A percentile compares a stretch with the other conserved stretches of the same genome.
These are phyloP conservation scores for Pistacia integerrima DNA, from an alignment of 345 rosid genomes.

Conservation along the genomic window DNA sequence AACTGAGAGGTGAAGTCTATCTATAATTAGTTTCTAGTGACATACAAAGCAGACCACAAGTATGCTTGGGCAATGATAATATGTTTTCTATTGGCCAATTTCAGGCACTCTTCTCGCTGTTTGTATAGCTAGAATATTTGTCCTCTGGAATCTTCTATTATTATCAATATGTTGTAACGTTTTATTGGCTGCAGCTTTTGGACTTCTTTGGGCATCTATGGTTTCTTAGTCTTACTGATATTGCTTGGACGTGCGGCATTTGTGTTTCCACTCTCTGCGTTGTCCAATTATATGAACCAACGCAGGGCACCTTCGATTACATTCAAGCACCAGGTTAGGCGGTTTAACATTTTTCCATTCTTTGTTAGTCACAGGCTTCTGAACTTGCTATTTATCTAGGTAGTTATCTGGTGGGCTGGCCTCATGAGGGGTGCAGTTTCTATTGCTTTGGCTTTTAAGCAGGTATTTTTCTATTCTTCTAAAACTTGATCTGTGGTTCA, in stretches of 20 bases:
- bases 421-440: constrained; percentile 95
- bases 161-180: background rate
- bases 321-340: constrained; percentile 67
- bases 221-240: constrained; percentile 54
- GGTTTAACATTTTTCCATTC: background rate
- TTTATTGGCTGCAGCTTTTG: constrained; percentile 45
- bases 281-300: constrained; percentile 66
- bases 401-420: constrained; percentile 96
- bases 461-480: constrained; percentile 43
- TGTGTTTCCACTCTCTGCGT: constrained; percentile 74
- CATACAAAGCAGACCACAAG: background rate
- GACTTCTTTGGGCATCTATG: constrained; percentile 47
- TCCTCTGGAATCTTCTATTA: background rate
- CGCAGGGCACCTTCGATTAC: constrained; percentile 42
- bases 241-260: constrained; percentile 80
- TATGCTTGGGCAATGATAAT: background rate
- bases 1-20: background rate
- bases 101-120: background rate
- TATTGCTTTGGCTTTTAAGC: constrained; percentile 87
- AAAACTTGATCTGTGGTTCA: background rate
- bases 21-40: background rate
- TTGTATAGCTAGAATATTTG: background rate
- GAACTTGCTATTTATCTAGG: constrained; percentile 36
- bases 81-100: background rate
- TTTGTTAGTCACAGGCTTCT: background rate